Conservation (phyloP, 2,329 filamentous ascomycete genomes). For the Botryotinia globosa region DNA sequence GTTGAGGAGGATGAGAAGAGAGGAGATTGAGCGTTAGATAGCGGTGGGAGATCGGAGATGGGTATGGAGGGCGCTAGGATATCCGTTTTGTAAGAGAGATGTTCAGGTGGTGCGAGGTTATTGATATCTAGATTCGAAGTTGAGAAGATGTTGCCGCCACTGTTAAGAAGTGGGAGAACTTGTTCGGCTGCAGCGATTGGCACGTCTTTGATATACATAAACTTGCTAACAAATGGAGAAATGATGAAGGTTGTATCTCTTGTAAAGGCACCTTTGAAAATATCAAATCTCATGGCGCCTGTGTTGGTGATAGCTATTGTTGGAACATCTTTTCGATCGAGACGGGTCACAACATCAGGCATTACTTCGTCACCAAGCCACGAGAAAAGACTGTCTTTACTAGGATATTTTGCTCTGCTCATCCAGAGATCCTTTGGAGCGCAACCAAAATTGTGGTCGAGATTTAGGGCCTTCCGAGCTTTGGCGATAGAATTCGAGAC, state of each 20-base stretch:
- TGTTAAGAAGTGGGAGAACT: slow-evolving; percentile 61
- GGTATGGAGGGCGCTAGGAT: slow-evolving; percentile 24
- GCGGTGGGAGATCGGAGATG: neutral
- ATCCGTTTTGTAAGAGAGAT: slow-evolving; percentile 31
- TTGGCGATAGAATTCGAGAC: slow-evolving; percentile 67
- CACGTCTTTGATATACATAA: slow-evolving; percentile 75
- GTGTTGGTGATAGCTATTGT: slow-evolving; percentile 80
- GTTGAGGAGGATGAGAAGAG: slow-evolving; percentile 28
- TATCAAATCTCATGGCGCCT: slow-evolving; percentile 89
- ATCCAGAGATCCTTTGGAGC: slow-evolving; percentile 80
- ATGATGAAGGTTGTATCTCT: slow-evolving; percentile 82
- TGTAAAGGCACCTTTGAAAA: slow-evolving; percentile 90
- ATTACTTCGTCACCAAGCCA: slow-evolving; percentile 77
- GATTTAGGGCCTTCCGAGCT: slow-evolving; percentile 66
- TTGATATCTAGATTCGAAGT: slow-evolving; percentile 34
- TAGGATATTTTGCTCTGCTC: slow-evolving; percentile 70
- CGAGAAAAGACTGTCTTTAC: slow-evolving; percentile 72
- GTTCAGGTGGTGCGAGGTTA: slow-evolving; percentile 35
- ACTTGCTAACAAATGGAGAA: slow-evolving; percentile 80
- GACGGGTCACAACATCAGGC: slow-evolving; percentile 60
- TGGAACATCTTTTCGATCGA: slow-evolving; percentile 57
- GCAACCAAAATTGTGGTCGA: slow-evolving; percentile 79
- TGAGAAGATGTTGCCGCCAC: slow-evolving; percentile 47
- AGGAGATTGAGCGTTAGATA: neutral
- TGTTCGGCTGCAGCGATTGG: slow-evolving; percentile 72